A percentile compares a stretch with the other conserved stretches of the same genome.
Evolutionary conservation across 2,329 filamentous ascomycete species (phyloP).

Genomic region (Botryosphaeria dothidea): DNA sequence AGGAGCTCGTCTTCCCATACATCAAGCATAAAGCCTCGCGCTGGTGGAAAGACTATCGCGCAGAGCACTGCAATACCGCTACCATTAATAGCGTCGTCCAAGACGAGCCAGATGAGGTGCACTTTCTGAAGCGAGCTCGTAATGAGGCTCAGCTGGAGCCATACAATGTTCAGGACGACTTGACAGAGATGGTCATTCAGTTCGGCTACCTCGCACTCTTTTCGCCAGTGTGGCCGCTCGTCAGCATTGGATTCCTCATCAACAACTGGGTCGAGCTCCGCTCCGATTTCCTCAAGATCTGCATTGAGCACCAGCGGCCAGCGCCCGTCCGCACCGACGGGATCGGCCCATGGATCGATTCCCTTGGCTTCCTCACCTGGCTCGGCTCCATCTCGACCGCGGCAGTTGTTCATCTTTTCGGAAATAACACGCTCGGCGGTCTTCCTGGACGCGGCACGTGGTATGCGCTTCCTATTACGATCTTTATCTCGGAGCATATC

Average conservation of each 20-base stretch:
- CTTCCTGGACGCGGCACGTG: conserved; percentile 25
- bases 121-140: conserved; percentile 31
- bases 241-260: conserved; percentile 37
- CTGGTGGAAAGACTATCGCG: conserved; percentile 33
- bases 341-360: conserved; percentile 35
- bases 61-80: neutral
- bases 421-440: conserved; percentile 18
- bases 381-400: conserved; percentile 34
- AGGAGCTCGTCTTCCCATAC: conserved; percentile 34
- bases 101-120: conserved; percentile 33
- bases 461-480: conserved; percentile 32
- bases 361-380: conserved; percentile 35
- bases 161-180: conserved; percentile 39
- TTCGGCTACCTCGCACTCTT: conserved; percentile 38
- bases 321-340: conserved; percentile 31
- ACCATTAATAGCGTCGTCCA: conserved; percentile 9
- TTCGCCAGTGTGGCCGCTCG: conserved; percentile 36
- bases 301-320: conserved; percentile 33
- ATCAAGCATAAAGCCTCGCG: conserved; percentile 30
- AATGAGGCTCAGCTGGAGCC: conserved; percentile 30
- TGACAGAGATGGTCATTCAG: conserved; percentile 38
- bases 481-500: conserved; percentile 35
- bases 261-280: conserved; percentile 40
- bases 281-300: conserved; percentile 37
- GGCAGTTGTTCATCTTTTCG: conserved; percentile 35